Evolutionary conservation across 495 filamentous ascomycete genomes (phyloP).

Genomic region (Talaromyces thailandensis): DNA sequence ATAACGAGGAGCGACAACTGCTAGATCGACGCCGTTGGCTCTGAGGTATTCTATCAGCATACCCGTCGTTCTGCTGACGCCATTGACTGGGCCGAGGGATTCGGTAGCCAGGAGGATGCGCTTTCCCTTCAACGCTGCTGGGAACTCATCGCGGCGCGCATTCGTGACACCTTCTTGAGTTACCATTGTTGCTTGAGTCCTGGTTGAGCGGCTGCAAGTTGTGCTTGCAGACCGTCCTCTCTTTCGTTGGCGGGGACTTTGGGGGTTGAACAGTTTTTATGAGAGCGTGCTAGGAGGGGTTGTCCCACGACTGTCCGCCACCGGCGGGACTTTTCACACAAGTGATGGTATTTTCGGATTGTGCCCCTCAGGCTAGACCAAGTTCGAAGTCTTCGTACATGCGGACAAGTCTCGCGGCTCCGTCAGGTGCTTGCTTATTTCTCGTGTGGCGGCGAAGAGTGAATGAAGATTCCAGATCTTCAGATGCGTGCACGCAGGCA

Average conservation of each 20-base stretch:
- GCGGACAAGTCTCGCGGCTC: background rate
- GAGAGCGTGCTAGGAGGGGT: background rate
- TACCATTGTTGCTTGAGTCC: background rate
- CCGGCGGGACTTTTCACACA: background rate
- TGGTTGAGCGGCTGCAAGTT: background rate
- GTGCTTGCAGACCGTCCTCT: background rate
- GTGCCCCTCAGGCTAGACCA: background rate
- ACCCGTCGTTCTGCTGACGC: constrained; percentile 53
- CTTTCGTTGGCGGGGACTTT: background rate
- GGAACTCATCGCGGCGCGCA: constrained; percentile 22
- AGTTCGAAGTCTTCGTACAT: background rate
- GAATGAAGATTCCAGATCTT: background rate
- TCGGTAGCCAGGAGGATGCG: constrained; percentile 53
- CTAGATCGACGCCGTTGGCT: constrained; percentile 43
- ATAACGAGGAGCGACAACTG: constrained; percentile 47
- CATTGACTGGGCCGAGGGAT: constrained; percentile 57
- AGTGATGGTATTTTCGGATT: background rate
- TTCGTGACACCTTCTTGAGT: background rate
- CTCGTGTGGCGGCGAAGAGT: background rate
- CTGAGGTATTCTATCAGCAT: constrained; percentile 54
- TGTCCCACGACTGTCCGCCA: background rate
- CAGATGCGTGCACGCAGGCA: background rate
- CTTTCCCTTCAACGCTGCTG: constrained; percentile 39
- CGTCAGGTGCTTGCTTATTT: background rate
- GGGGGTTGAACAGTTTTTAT: background rate